Evolutionary conservation across 345 rosid species (phyloP), one percentile per base, ranked within the genome.

Genomic region (Sisymbrium altissimum): DNA sequence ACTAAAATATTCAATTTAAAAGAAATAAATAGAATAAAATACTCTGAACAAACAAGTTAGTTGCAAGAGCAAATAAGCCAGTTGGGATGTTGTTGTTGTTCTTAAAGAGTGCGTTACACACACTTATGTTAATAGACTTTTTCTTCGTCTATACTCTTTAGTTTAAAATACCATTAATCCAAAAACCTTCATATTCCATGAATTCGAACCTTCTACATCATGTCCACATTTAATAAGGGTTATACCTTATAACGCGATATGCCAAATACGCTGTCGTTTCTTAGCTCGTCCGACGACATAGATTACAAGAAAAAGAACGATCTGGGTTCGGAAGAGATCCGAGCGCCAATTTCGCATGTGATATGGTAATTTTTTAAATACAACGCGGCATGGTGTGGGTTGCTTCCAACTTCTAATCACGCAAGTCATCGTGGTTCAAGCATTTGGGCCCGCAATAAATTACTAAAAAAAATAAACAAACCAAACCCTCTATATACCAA

Each of bases 31-130:
- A 32, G 35, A 27, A 43, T 14, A 39, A 59, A 45, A 68, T 27
- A 46, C 10, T 39, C 13, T 60, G 79, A 75, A 52, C 69, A 68
- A 68, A 52, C 39, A 60, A 68, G 74, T 75, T 75, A 52, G 74
- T 67, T 74, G 73, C 63, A 59, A 67, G 48, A 66, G 43, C 46
- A 39, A 59, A 59, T 10, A 21, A 67, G 68, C 63, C 55, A 60
- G 68, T 68, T 68, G 73, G 45, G 60, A 35, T 21, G 5, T 65
- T 64, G 21, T 19, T n/a, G 18, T 38, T 65, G 13, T 13, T 25
- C 33, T 45, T 7, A 12, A 25, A 35, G 39, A 55, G n/a, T 46
- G 49, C 56, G 15, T 55, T 21, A 56, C 41, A 56, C 5, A 55
- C 41, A 45, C 5, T 50, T 27, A 14, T 36, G 25, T 50, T 35